Conservation (phyloP, 139 green algal genomes). For the Tetradesmus lagerheimii region DNA sequence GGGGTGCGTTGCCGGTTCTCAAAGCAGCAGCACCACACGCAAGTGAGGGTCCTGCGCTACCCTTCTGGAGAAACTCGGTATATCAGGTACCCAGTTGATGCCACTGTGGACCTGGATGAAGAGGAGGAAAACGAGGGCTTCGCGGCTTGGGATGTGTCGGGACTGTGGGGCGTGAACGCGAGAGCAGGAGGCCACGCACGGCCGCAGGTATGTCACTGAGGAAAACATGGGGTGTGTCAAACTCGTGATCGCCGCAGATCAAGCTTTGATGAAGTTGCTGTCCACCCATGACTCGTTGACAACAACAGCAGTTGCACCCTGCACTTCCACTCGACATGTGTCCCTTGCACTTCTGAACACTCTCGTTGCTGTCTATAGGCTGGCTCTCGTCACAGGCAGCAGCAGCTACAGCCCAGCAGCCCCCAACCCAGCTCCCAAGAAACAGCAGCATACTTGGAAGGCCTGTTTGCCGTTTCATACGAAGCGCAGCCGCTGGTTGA, state of each 20-base stretch:
- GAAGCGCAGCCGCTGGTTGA: conserved; percentile 22
- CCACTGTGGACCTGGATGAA: conserved; percentile 30
- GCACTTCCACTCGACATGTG: not conserved
- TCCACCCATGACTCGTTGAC: not conserved
- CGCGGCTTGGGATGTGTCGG: conserved; percentile 29
- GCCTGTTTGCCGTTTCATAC: conserved; percentile 44
- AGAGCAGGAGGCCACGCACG: not conserved
- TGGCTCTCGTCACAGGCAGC: not conserved
- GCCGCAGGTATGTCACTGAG: not conserved
- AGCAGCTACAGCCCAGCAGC: not conserved
- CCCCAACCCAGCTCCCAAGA: conserved; percentile 8
- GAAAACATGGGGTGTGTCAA: not conserved
- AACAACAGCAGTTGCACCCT: not conserved
- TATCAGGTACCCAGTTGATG: conserved; percentile 29
- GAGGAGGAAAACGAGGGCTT: conserved; percentile 25
- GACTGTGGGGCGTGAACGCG: not conserved
- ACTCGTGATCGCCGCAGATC: not conserved
- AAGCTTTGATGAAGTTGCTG: not conserved
- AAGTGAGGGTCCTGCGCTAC: conserved; percentile 22
- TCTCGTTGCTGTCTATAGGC: not conserved
- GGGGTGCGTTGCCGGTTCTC: not conserved
- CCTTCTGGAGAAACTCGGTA: conserved; percentile 32
- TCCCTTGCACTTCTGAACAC: not conserved
- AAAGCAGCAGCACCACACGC: not conserved
- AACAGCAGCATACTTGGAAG: conserved; percentile 38